Evolutionary conservation across 495 filamentous ascomycete genomes (phyloP).

Genomic region (Lichenothelia convexa): DNA sequence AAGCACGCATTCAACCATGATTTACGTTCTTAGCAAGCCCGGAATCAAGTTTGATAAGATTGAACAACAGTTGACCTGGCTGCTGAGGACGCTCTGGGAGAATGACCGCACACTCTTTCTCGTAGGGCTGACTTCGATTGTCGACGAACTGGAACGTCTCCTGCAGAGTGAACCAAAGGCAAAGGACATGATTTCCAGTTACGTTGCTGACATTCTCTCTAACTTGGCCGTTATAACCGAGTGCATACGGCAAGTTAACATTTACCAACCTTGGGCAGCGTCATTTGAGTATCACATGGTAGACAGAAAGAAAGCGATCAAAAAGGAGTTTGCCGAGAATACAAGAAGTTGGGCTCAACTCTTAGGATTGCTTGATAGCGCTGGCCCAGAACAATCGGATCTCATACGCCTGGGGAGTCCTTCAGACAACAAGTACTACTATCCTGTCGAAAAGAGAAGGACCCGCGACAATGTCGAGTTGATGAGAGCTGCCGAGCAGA

Average conservation of each 20-base stretch:
- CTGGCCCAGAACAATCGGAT: conserved; percentile 5
- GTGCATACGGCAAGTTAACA: conserved; percentile 23
- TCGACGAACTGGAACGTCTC: conserved; percentile 31
- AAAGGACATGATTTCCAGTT: conserved; percentile 22
- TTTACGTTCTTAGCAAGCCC: conserved; percentile 1
- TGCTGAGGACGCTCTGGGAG: conserved; percentile 17
- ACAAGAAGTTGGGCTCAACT: conserved; percentile 7
- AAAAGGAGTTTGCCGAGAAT: conserved; percentile 12
- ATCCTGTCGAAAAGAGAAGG: conserved; percentile 31
- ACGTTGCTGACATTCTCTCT: conserved; percentile 19
- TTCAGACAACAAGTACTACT: conserved; percentile 21
- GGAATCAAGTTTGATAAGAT: conserved; percentile 5
- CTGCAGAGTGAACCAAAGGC: conserved; percentile 20
- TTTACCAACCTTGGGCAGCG: conserved; percentile 31
- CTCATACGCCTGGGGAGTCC: conserved; percentile 15
- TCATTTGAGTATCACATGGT: conserved; percentile 15
- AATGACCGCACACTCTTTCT: conserved; percentile 15
- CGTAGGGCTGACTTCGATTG: conserved; percentile 14
- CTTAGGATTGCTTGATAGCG: no score
- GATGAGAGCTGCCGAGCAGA: conserved; percentile 27
- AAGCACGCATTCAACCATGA: conserved; percentile 6
- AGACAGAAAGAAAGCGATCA: conserved; percentile 13
- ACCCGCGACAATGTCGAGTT: conserved; percentile 26
- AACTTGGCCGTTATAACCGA: conserved; percentile 27
- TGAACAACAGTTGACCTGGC: conserved; percentile 17